Percentiles rank a stretch among this genome's conserved stretches.
Evolutionary conservation across 2,329 filamentous ascomycete species (phyloP).

Genomic region (Dothidotthia symphoricarpi): DNA sequence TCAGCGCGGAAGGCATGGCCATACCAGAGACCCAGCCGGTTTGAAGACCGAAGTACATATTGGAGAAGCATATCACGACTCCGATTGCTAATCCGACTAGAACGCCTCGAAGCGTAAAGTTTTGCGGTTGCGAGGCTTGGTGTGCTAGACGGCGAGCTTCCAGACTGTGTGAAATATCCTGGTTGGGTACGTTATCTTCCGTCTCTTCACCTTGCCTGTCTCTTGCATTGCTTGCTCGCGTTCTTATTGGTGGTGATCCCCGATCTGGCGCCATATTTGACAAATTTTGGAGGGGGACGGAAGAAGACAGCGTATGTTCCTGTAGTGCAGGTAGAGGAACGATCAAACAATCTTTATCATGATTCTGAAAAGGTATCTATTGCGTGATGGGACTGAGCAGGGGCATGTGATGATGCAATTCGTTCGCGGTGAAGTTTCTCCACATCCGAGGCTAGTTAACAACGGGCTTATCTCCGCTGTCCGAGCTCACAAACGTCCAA

Average conservation of each 20-base stretch:
- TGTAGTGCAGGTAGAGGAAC: conserved; percentile 1
- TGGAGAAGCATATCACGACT: conserved; percentile 89
- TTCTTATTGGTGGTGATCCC: conserved; percentile 21
- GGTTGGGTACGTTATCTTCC: conserved; percentile 13
- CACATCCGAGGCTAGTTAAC: conserved; percentile 5
- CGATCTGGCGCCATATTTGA: conserved; percentile 38
- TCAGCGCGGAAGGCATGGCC: conserved; percentile 93
- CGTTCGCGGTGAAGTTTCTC: conserved; percentile 1
- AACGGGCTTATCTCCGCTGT: conserved; percentile 33
- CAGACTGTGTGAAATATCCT: conserved; percentile 13
- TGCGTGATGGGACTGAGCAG: conserved; percentile 20
- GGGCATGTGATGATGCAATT: conserved; percentile 21
- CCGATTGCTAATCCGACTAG: conserved; percentile 79
- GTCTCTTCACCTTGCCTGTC: conserved; percentile 17
- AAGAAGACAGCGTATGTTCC: conserved; percentile 16
- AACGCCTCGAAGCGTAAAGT: conserved; percentile 83
- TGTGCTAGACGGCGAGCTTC: conserved; percentile 29
- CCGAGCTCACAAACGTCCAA: conserved; percentile 20
- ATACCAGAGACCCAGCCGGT: conserved; percentile 83
- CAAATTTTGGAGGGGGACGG: conserved; percentile 21
- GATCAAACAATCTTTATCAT: conserved; percentile 10
- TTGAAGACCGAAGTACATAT: conserved; percentile 98
- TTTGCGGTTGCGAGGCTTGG: conserved; percentile 51
- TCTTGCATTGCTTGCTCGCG: conserved; percentile 21
- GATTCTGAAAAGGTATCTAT: conserved; percentile 11